These are phyloP conservation scores for Ascochyta koolunga DNA, from an alignment of 2,329 filamentous ascomycete genomes.

Conservation along the genomic window DNA sequence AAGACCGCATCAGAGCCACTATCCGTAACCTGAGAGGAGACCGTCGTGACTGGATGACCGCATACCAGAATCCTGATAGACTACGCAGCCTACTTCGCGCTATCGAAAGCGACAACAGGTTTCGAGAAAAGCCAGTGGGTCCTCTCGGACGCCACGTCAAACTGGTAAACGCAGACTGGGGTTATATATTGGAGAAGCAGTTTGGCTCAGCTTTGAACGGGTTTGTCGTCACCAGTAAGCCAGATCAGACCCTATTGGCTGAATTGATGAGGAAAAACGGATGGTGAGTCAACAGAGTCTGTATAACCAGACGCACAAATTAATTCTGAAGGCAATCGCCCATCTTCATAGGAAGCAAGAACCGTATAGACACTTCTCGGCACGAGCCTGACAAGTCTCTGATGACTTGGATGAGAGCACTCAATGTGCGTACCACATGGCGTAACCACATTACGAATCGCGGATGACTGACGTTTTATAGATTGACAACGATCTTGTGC, in stretches of 20 bases:
- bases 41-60: constrained; percentile 65
- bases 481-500: constrained; percentile 66
- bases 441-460: not conserved
- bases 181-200: constrained; percentile 76
- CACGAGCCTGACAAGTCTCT: constrained; percentile 76
- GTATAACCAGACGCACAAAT: not conserved
- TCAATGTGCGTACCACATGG: constrained; percentile 58
- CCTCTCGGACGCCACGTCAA: constrained; percentile 81
- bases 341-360: constrained; percentile 68
- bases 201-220: constrained; percentile 73
- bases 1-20: constrained; percentile 58
- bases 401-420: constrained; percentile 77
- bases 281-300: constrained; percentile 49
- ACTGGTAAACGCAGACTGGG: constrained; percentile 81
- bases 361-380: constrained; percentile 62
- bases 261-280: constrained; percentile 66
- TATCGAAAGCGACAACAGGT: constrained; percentile 74
- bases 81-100: constrained; percentile 68
- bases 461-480: constrained; percentile 23
- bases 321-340: constrained; percentile 52
- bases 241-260: constrained; percentile 73
- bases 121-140: constrained; percentile 76
- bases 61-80: constrained; percentile 62
- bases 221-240: constrained; percentile 81
- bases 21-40: constrained; percentile 61